Conservation (phyloP, 352 stramenopile species). For the Phytophthora constricta region DNA sequence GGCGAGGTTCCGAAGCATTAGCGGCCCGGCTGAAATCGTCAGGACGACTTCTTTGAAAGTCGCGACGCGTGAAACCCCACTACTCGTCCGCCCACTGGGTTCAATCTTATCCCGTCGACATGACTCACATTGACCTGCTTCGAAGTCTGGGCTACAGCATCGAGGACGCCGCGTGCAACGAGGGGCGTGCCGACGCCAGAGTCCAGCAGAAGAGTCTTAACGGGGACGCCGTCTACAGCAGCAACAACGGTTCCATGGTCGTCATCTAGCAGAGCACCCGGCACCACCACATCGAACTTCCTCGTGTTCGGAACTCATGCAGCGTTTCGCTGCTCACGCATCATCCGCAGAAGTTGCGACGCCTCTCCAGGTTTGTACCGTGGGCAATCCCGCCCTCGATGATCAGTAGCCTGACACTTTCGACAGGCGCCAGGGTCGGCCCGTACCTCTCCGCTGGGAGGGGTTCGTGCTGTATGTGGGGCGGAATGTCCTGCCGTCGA, state of each 20-base stretch:
- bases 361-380: too few relatives aligned
- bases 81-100: neutral
- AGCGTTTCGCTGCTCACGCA: neutral
- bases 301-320: neutral
- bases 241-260: conserved; percentile 5
- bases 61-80: neutral
- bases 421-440: too few relatives aligned
- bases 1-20: conserved; percentile 9
- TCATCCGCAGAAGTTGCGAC: neutral
- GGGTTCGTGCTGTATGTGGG: too few relatives aligned
- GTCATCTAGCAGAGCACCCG: neutral
- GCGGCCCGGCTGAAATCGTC: conserved; percentile 8
- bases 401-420: too few relatives aligned
- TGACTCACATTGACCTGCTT: neutral
- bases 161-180: conserved; percentile 7
- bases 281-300: neutral
- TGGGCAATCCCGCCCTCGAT: too few relatives aligned
- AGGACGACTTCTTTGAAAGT: conserved; percentile 11
- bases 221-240: neutral
- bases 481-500: too few relatives aligned
- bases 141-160: neutral
- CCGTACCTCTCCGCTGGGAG: too few relatives aligned
- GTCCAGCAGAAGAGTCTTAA: conserved; percentile 7
- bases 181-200: conserved; percentile 16
- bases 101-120: neutral